phyloP scores from a whole-genome alignment of 129 eudicot species.

The Artemisia argyi region DNA sequence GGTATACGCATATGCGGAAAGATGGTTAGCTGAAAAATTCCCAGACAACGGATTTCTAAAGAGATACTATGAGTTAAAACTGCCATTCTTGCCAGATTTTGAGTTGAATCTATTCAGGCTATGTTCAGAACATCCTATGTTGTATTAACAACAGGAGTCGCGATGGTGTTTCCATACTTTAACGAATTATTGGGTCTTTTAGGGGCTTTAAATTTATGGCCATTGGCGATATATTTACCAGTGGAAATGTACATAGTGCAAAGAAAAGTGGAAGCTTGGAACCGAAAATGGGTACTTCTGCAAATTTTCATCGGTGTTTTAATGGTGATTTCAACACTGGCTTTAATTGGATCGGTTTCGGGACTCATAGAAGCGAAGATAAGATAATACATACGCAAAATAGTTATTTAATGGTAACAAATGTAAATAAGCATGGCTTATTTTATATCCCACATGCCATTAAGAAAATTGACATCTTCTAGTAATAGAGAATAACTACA shows the following conservation, averaged over 20 bases:
- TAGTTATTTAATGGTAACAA: neutral
- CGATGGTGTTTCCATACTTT: slow-evolving; percentile 68
- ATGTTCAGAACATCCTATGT: slow-evolving; percentile 63
- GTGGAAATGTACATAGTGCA: slow-evolving; percentile 67
- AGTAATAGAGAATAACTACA: slow-evolving; percentile 22
- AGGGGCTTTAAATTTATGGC: slow-evolving; percentile 80
- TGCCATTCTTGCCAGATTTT: slow-evolving; percentile 52
- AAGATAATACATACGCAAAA: slow-evolving; percentile 11
- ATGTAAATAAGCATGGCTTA: slow-evolving; percentile 26
- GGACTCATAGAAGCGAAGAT: slow-evolving; percentile 59
- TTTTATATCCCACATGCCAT: slow-evolving; percentile 30
- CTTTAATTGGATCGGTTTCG: slow-evolving; percentile 59
- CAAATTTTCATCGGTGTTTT: slow-evolving; percentile 53
- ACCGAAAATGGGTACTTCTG: slow-evolving; percentile 48
- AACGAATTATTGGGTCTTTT: slow-evolving; percentile 72
- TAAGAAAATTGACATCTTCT: slow-evolving; percentile 17
- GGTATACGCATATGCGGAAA: slow-evolving; percentile 61
- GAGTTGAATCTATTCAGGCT: slow-evolving; percentile 54
- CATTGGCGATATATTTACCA: slow-evolving; percentile 69
- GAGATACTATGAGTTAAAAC: slow-evolving; percentile 29
- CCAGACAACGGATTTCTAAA: slow-evolving; percentile 47
- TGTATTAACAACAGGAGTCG: slow-evolving; percentile 58
- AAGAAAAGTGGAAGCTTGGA: slow-evolving; percentile 58
- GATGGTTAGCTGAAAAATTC: slow-evolving; percentile 41
- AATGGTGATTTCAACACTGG: slow-evolving; percentile 49